Base-by-base conservation (phyloP, 139 green algal species). In the Tetratostichococcus sp. region DNA sequence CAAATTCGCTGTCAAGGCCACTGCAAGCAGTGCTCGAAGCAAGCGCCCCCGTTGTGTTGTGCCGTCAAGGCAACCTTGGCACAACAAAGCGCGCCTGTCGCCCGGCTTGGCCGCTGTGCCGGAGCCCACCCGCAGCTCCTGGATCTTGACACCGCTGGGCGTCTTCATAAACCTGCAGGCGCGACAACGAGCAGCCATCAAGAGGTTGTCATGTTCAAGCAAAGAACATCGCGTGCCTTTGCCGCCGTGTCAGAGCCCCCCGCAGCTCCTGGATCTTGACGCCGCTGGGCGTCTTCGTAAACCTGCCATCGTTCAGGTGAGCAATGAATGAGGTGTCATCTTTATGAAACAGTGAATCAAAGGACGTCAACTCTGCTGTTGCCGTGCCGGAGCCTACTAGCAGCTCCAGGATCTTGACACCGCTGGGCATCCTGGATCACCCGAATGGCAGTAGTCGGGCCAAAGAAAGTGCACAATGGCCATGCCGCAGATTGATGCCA, bases 371-470 rank as follows among this genome's bases (percentile, higher is more conserved):
- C 88, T 5, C 4, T 8, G 66, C 22, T 0, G 80, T 86, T 4
- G 30, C 69, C 0, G 75, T 31, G 2, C 84, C 82, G 21, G 21
- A 23, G 28, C 75, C 80, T 25, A 43, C 70, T 4, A 50, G 30
- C 35, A 93, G 74, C 72, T 90, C 81, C 74, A 90, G 86, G 30
- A 90, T 43, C 50, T 74, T 79, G 0, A 87, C 80, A 1, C 84
- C 86, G 30, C 32, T 70, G 17, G 71, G 30, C 28, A 78, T 83
- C 74, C 79, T 83, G n/a, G n/a, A n/a, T n/a, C n/a, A n/a, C n/a
- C n/a, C n/a, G n/a, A n/a, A n/a, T n/a, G n/a, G n/a, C n/a, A n/a
- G n/a, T n/a, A n/a, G n/a, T n/a, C n/a, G n/a, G n/a, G n/a, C n/a
- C n/a, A n/a, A n/a, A n/a, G n/a, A n/a, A n/a, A n/a, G n/a, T n/a